phyloP scores from a whole-genome alignment of 2,329 filamentous ascomycete species.

The Emergomyces pasteurianus region DNA sequence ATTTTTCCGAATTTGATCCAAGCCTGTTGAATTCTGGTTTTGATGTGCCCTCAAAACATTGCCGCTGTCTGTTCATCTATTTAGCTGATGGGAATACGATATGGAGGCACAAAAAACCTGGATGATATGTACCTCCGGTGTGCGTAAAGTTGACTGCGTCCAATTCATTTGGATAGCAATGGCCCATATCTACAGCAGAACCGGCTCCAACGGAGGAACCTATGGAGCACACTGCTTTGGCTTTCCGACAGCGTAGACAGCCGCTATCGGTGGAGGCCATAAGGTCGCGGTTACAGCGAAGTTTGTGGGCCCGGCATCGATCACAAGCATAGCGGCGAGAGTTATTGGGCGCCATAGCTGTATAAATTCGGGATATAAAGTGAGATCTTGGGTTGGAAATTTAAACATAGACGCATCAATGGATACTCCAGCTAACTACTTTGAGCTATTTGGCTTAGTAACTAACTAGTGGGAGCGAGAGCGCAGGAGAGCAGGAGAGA shows the following conservation, averaged over 20 bases:
- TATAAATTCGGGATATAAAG: not conserved
- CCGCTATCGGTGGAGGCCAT: not conserved
- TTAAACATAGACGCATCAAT: not conserved
- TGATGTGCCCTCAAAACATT: not conserved
- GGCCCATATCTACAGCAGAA: not conserved
- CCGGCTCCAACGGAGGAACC: not conserved
- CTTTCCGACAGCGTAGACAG: not conserved
- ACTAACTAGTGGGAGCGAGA: no score
- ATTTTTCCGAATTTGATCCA: not conserved
- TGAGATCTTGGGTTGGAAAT: not conserved
- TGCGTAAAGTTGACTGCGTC: not conserved
- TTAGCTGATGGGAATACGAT: not conserved
- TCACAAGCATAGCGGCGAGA: not conserved
- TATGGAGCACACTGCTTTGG: not conserved
- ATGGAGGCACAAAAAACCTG: not conserved
- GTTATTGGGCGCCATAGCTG: not conserved
- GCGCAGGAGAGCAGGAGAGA: no score
- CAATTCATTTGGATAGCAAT: not conserved
- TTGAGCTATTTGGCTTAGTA: no score
- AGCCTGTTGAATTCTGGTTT: not conserved
- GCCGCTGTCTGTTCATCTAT: not conserved
- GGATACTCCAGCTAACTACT: not conserved
- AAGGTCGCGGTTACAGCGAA: not conserved
- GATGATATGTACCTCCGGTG: not conserved
- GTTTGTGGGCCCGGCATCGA: not conserved